Evolutionary conservation across 306 rosid genomes (phyloP).

Genomic region (Castanea mollissima): DNA sequence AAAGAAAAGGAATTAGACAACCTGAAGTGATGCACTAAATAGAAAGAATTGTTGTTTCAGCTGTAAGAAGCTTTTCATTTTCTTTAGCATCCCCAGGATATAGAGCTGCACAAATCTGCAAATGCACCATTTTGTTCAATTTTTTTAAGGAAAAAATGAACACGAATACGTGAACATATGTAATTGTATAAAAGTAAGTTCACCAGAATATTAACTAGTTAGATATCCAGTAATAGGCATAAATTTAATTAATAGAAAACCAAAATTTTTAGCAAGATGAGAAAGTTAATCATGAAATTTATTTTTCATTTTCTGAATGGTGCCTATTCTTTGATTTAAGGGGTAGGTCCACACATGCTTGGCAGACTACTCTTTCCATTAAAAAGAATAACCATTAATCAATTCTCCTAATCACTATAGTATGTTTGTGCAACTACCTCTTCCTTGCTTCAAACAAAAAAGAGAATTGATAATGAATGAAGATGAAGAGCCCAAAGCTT

Average conservation of each 20-base stretch:
- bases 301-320: not conserved
- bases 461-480: too few species aligned
- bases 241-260: not conserved
- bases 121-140: constrained; percentile 18
- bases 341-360: not conserved
- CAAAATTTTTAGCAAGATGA: not conserved
- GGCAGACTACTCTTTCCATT: not conserved
- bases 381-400: not conserved
- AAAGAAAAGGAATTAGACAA: constrained; percentile 19
- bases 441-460: too few species aligned
- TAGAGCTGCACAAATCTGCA: constrained; percentile 92
- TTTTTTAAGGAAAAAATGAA: not conserved
- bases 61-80: constrained; percentile 83
- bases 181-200: not conserved
- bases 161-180: not conserved
- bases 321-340: not conserved
- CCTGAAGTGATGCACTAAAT: constrained; percentile 98
- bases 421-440: not conserved
- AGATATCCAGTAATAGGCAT: not conserved
- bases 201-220: not conserved
- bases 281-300: not conserved
- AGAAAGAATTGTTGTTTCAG: constrained; percentile 96
- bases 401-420: not conserved
- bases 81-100: constrained; percentile 99
- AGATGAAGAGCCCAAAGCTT: too few species aligned